Evolutionary conservation across 164 flowering plant species (phyloP), one percentile per base, ranked within the genome.

Genomic region (Paratinospora sagittata): DNA sequence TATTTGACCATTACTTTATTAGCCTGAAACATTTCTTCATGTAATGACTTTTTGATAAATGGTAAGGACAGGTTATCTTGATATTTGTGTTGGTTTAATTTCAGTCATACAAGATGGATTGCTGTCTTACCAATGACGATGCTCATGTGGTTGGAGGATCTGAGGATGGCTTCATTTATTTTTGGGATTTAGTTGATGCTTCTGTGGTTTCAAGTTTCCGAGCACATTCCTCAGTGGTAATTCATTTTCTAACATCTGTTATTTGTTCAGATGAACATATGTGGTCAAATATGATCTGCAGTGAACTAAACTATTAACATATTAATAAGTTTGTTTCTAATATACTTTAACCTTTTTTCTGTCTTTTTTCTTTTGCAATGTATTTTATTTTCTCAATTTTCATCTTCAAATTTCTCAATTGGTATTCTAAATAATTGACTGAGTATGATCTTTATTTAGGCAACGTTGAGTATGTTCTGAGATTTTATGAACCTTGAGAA

Each of bases 161-260:
- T 43, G 99, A 95, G 78, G 99, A 95, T 84, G 99, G 99, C 71
- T 82, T 70, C 62, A 77, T 95, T 74, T 95, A 77, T 81, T 91
- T 95, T 78, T 92, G 97, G 99, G 99, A 95, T 85, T 77, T 95
- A 75, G 99, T 95, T 3, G 99, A 92, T 84, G 99, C 95, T 68
- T 86, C 90, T 23, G 91, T 91, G 13, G 83, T 86, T 21, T 86
- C 94, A 78, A 86, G 81, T 16, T 92, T 91, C 73, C 85, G 82
- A 14, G 99, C 97, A 72, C 98, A 95, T 83, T 69, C 88, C 16
- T 90, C 92, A 66, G 99, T 95, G 94, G 98, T 92, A 90, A 81
- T 45, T 0, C 16, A 61, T 77, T 34, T 23, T 64, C 27, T 52
- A 58, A 23, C 41, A 13, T 23, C 17, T 1, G 47, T 14, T 21